Evolutionary conservation across 2,329 filamentous ascomycete genomes (phyloP).

Genomic region (Dothistroma septosporum): DNA sequence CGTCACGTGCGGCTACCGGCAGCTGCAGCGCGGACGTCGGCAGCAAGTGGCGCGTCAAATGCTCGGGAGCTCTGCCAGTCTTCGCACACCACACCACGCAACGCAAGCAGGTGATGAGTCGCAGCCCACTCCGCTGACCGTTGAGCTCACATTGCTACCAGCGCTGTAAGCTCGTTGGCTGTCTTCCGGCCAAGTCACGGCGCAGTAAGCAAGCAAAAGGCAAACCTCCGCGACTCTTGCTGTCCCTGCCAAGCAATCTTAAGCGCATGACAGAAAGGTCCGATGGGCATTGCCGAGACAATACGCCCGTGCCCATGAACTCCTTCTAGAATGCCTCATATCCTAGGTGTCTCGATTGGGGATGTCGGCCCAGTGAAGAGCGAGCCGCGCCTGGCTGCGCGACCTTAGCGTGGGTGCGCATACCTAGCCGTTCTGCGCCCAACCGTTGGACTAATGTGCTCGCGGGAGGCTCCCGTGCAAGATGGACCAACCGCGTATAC

Average conservation of each 20-base stretch:
- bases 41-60: slow-evolving; percentile 18
- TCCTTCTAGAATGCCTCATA: slow-evolving; percentile 23
- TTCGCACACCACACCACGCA: slow-evolving; percentile 4
- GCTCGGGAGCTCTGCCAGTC: not conserved
- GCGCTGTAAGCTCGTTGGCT: not conserved
- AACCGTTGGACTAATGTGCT: slow-evolving; percentile 14
- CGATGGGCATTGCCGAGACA: slow-evolving; percentile 8
- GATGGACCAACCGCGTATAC: slow-evolving; percentile 19
- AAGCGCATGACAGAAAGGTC: slow-evolving; percentile 21
- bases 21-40: slow-evolving; percentile 5
- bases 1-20: slow-evolving; percentile 13
- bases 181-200: slow-evolving; percentile 3
- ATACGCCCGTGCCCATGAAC: slow-evolving; percentile 20
- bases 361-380: slow-evolving; percentile 10
- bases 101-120: not conserved
- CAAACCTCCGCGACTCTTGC: slow-evolving; percentile 13
- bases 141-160: slow-evolving; percentile 4
- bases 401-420: slow-evolving; percentile 8
- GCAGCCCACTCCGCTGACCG: slow-evolving; percentile 4
- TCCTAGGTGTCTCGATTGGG: slow-evolving; percentile 14
- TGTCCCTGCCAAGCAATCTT: slow-evolving; percentile 14
- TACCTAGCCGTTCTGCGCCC: slow-evolving; percentile 21
- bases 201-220: slow-evolving; percentile 19
- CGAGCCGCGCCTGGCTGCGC: slow-evolving; percentile 15
- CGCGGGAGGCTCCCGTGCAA: slow-evolving; percentile 18